Base-by-base conservation (phyloP, 2,329 filamentous ascomycete species). In the Emericellopsis atlantica region DNA sequence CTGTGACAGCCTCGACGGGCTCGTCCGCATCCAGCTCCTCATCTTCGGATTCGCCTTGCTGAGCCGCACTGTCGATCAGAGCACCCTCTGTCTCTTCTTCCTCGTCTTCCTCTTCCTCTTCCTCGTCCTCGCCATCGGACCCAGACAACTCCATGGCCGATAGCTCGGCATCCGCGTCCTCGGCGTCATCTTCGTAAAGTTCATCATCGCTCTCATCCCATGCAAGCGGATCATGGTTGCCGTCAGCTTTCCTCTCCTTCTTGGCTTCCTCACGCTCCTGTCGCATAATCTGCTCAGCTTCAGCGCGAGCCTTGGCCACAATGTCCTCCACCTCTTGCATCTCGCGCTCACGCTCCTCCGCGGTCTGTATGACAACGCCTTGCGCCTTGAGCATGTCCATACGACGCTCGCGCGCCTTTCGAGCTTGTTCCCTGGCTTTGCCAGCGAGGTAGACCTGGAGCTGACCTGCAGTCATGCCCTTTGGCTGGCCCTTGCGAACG, bases 311-410 rank as follows among this genome's bases (percentile, higher is more conserved):
- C 51, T 81, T 88, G 37, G 90, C 82, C 22, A 96, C 76, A 45
- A 96, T 74, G 52, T 95, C 83, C 50, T 96, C 92, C 11, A 95
- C 78, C 44, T 89, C 79, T 43, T 84, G 79, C 58, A 87, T 77
- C 55, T 94, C 83, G 29, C 77, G 76, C 54, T 89, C 84, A 16
- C 85, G 78, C 57, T 98, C 89, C 59, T 95, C 90, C 2, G 81
- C 77, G 1, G 85, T 95, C 57, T 89, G 82, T 15, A 96, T 69
- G 21, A 82, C 66, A 22, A 95, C 72, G 7, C 92, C 92, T 59
- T 84, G 87, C 10, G 82, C 80, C 52, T 76, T 79, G 33, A 98
- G 71, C 49, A 80, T 72, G 42, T 86, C 78, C 16, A 96, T 72
- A 42, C 81, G 81, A 49, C 85, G 80, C 44, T 85, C 76, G 40